These are phyloP conservation scores for Fraxinus quadrangulata DNA, from an alignment of 257 asterid species.

Conservation along the genomic window DNA sequence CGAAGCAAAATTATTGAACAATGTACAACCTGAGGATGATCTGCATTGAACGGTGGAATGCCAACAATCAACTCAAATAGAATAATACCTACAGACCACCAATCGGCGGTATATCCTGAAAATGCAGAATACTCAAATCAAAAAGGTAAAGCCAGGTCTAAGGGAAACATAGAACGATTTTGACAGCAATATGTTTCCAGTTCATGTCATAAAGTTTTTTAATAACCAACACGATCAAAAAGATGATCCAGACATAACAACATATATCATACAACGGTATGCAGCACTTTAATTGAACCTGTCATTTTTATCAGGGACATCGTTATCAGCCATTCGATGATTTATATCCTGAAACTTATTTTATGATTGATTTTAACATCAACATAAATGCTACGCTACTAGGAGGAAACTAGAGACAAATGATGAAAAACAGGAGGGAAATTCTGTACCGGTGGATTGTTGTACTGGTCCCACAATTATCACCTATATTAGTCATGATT, in stretches of 20 bases:
- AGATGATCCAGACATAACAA: conserved; percentile 1
- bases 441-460: neutral
- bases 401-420: neutral
- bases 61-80: conserved; percentile 97
- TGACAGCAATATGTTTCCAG: neutral
- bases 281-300: conserved; percentile 3
- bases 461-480: neutral
- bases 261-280: conserved; percentile 13
- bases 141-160: neutral
- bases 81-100: conserved; percentile 99
- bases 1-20: conserved; percentile 17
- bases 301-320: conserved; percentile 1
- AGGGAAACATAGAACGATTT: conserved; percentile 11
- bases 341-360: neutral
- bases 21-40: conserved; percentile 88
- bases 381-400: no score
- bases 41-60: conserved; percentile 98
- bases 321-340: neutral
- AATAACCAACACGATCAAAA: neutral
- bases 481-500: neutral
- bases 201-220: neutral
- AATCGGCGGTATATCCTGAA: conserved; percentile 93
- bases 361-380: no score
- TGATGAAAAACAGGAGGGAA: neutral
- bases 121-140: conserved; percentile 18